Conservation (phyloP, 1,284 basidiomycete genomes). For the Lignosus rhinocerotis region DNA sequence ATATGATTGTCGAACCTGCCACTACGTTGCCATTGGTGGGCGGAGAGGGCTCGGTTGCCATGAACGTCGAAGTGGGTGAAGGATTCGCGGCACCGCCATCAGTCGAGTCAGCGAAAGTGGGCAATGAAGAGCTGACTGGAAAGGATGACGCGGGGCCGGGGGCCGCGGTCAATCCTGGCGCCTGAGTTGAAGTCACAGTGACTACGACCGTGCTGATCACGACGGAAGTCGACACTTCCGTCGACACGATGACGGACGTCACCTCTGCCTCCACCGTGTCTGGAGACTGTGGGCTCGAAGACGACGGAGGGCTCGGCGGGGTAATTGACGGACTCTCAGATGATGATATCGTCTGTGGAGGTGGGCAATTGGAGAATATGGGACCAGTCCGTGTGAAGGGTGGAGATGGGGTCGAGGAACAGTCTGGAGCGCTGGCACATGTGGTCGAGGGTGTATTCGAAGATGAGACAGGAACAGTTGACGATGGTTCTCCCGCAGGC, state of each 20-base stretch:
- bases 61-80: constrained; percentile 48
- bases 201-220: constrained; percentile 27
- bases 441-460: constrained; percentile 5
- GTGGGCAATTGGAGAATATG: too few species aligned
- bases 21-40: not conserved
- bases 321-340: not conserved
- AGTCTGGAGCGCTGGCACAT: too few species aligned
- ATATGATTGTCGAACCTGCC: constrained; percentile 37
- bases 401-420: too few species aligned
- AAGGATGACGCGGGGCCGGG: constrained; percentile 2
- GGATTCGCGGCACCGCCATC: not conserved
- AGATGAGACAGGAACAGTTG: not conserved
- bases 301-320: not conserved
- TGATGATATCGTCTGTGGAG: too few species aligned
- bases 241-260: too few species aligned
- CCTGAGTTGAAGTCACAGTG: constrained; percentile 20
- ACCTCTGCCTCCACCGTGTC: not conserved
- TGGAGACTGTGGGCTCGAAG: constrained; percentile 3
- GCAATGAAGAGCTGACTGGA: not conserved
- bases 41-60: constrained; percentile 28
- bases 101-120: constrained; percentile 5
- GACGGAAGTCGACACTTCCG: not conserved
- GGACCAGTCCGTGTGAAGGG: too few species aligned
- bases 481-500: not conserved
- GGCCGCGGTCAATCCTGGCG: not conserved